phyloP scores from a whole-genome alignment of 202 grass and related monocot genomes.

The Elaeis oleifera region DNA sequence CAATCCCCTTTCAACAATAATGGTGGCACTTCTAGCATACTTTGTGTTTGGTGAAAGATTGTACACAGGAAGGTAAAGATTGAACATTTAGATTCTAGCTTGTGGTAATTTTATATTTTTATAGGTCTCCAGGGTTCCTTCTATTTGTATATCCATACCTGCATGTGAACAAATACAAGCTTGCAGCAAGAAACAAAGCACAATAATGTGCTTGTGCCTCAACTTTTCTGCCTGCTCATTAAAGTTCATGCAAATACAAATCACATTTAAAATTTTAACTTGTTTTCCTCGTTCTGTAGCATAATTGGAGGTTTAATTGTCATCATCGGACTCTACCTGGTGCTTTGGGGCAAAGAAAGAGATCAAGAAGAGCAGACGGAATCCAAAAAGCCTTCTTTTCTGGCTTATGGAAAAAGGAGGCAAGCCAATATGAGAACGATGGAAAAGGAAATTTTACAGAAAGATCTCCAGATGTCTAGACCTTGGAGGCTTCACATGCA shows the following conservation, averaged over 20 bases:
- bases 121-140: background rate
- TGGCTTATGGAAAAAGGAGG: conserved; percentile 27
- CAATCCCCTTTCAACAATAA: conserved; percentile 6
- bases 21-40: conserved; percentile 34
- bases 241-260: background rate
- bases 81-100: background rate
- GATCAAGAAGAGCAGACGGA: conserved; percentile 28
- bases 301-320: conserved; percentile 69
- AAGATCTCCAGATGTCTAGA: too few relatives aligned
- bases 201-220: too few relatives aligned
- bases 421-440: background rate
- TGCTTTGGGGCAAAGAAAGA: conserved; percentile 86
- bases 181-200: too few relatives aligned
- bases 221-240: too few relatives aligned
- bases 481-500: too few relatives aligned
- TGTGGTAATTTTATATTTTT: background rate
- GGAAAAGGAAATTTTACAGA: too few relatives aligned
- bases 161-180: too few relatives aligned
- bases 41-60: conserved; percentile 75
- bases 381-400: conserved; percentile 9
- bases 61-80: conserved; percentile 47
- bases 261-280: background rate
- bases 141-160: background rate
- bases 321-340: conserved; percentile 59
- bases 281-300: conserved; percentile 22